Evolutionary conservation across 2,329 filamentous ascomycete genomes (phyloP).

Genomic region (Nannizziopsis barbatae): DNA sequence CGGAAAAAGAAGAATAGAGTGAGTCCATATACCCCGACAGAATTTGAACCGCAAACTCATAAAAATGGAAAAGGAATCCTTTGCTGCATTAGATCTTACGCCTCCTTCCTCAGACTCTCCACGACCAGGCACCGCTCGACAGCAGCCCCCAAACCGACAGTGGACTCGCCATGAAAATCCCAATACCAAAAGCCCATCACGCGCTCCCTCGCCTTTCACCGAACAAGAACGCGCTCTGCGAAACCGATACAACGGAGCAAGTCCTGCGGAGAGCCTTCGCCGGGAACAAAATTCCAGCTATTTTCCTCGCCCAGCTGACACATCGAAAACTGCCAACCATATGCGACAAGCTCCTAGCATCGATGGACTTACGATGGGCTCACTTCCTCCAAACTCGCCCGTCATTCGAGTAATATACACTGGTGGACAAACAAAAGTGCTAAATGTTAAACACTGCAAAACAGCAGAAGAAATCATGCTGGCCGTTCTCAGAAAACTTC

Average conservation of each 20-base stretch:
- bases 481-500: conserved; percentile 77
- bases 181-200: conserved; percentile 47
- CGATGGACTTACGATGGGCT: conserved; percentile 76
- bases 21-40: conserved; percentile 25
- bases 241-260: conserved; percentile 50
- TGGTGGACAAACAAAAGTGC: conserved; percentile 79
- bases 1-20: conserved; percentile 79
- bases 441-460: conserved; percentile 84
- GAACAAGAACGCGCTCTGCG: conserved; percentile 42
- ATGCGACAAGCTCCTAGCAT: conserved; percentile 71
- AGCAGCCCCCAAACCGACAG: conserved; percentile 45
- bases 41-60: background rate
- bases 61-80: conserved; percentile 55
- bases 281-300: conserved; percentile 44
- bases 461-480: conserved; percentile 88
- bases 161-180: conserved; percentile 40
- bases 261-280: conserved; percentile 44
- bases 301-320: conserved; percentile 46
- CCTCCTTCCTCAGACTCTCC: conserved; percentile 55
- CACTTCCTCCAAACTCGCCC: conserved; percentile 72
- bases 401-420: conserved; percentile 90
- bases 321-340: conserved; percentile 54
- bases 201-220: conserved; percentile 59
- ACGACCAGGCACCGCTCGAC: conserved; percentile 47
- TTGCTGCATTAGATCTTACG: conserved; percentile 64